Evolutionary conservation across 768 basidiomycete species (phyloP).

Genomic region (Podaxis carcinomalis): DNA sequence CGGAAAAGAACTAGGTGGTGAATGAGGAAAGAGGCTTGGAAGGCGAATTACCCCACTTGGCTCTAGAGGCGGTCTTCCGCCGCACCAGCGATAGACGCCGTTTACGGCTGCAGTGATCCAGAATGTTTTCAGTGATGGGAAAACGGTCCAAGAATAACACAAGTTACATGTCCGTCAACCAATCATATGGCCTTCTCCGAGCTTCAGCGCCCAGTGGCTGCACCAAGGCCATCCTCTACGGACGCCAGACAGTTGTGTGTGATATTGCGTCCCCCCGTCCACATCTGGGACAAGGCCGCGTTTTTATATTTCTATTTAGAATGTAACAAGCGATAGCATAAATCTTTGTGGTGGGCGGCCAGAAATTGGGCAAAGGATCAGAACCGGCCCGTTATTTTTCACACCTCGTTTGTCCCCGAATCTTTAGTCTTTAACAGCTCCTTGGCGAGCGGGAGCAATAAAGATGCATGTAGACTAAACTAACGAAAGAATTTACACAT

Average conservation of each 20-base stretch:
- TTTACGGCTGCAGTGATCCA: too few species aligned
- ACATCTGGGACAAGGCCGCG: too few species aligned
- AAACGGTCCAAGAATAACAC: background rate
- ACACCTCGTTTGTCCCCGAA: background rate
- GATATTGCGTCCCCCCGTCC: too few species aligned
- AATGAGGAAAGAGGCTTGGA: background rate
- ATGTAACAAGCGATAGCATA: too few species aligned
- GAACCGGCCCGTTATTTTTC: background rate
- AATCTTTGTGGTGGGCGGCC: too few species aligned
- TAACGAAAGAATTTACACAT: conserved; percentile 1
- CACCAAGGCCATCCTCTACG: too few species aligned
- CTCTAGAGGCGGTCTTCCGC: background rate
- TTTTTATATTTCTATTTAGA: too few species aligned
- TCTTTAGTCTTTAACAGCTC: background rate
- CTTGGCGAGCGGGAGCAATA: background rate
- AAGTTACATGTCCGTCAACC: background rate
- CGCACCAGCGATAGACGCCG: background rate
- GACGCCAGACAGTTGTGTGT: too few species aligned
- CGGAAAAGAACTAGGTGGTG: background rate
- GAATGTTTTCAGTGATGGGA: background rate
- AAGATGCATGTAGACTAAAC: background rate
- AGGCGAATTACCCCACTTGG: background rate
- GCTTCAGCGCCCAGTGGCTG: too few species aligned
- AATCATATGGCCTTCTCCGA: background rate
- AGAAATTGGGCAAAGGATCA: too few species aligned